phyloP scores from a whole-genome alignment of 2,329 filamentous ascomycete species.

The Clonostachys byssicola region DNA sequence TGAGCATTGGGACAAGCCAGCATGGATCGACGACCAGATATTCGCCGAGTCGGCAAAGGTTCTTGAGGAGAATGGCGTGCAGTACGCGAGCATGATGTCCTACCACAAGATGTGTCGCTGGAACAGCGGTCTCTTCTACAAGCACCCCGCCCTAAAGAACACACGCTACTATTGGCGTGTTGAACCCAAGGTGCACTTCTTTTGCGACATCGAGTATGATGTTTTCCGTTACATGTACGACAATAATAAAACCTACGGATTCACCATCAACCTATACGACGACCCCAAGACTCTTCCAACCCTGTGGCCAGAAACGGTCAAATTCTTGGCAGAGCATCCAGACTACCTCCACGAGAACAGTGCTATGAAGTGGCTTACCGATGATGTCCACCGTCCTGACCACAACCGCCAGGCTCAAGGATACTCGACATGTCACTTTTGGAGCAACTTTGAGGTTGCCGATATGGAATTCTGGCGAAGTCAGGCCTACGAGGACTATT shows the following conservation, averaged over 20 bases:
- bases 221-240: slow-evolving; percentile 98
- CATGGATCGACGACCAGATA: slow-evolving; percentile 87
- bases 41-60: slow-evolving; percentile 81
- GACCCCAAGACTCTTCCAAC: slow-evolving; percentile 79
- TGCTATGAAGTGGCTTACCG: slow-evolving; percentile 82
- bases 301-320: slow-evolving; percentile 92
- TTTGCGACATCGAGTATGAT: slow-evolving; percentile 98
- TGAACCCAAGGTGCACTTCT: slow-evolving; percentile 98
- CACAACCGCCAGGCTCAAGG: slow-evolving; percentile 81
- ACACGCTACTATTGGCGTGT: slow-evolving; percentile 97
- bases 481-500: slow-evolving; percentile 89
- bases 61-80: slow-evolving; percentile 78
- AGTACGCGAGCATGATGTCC: slow-evolving; percentile 83
- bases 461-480: slow-evolving; percentile 92
- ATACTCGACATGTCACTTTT: slow-evolving; percentile 98
- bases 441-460: slow-evolving; percentile 97
- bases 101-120: slow-evolving; percentile 99
- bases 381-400: slow-evolving; percentile 70
- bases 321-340: slow-evolving; percentile 83
- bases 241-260: slow-evolving; percentile 98
- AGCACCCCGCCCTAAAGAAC: slow-evolving; percentile 80
- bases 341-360: slow-evolving; percentile 79
- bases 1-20: slow-evolving; percentile 89
- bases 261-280: slow-evolving; percentile 97
- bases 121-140: slow-evolving; percentile 98